Percentiles rank a stretch among this genome's conserved stretches.
phyloP scores from a whole-genome alignment of 176 grass and related monocot genomes.

The Phoenix roebelenii region DNA sequence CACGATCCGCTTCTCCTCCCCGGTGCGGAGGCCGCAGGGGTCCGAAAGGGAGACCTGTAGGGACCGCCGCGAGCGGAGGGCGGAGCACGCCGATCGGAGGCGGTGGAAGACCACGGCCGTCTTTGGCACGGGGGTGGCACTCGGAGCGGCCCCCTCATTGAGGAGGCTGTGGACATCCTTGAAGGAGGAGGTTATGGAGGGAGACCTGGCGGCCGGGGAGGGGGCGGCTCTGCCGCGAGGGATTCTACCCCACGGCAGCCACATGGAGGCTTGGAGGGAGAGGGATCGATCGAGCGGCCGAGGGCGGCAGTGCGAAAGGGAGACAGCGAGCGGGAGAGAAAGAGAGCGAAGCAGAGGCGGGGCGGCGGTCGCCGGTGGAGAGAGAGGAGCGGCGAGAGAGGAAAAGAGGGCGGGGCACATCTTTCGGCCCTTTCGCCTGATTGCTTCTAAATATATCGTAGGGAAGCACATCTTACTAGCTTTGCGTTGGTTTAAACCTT shows the following conservation, averaged over 20 bases:
- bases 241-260: conserved; percentile 17
- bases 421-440: too few relatives aligned
- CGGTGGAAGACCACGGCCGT: conserved; percentile 11
- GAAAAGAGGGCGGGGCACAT: too few relatives aligned
- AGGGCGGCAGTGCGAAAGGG: too few relatives aligned
- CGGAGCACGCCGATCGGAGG: conserved; percentile 13
- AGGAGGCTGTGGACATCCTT: conserved; percentile 23
- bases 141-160: not conserved
- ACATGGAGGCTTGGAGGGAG: conserved; percentile 8
- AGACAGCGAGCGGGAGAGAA: too few relatives aligned
- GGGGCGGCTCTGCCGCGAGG: conserved; percentile 4
- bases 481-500: too few relatives aligned
- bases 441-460: too few relatives aligned
- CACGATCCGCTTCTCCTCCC: conserved; percentile 41
- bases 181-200: conserved; percentile 14
- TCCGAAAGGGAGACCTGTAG: not conserved
- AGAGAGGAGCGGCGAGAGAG: too few relatives aligned
- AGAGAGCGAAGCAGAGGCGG: too few relatives aligned
- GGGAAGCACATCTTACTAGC: too few relatives aligned
- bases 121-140: not conserved
- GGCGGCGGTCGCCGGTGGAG: too few relatives aligned
- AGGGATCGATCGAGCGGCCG: too few relatives aligned
- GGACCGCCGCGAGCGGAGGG: too few relatives aligned
- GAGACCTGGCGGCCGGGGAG: not conserved
- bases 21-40: conserved; percentile 1